Evolutionary conservation across 305 asterid species (phyloP).

Genomic region (Fraxinus sp.): DNA sequence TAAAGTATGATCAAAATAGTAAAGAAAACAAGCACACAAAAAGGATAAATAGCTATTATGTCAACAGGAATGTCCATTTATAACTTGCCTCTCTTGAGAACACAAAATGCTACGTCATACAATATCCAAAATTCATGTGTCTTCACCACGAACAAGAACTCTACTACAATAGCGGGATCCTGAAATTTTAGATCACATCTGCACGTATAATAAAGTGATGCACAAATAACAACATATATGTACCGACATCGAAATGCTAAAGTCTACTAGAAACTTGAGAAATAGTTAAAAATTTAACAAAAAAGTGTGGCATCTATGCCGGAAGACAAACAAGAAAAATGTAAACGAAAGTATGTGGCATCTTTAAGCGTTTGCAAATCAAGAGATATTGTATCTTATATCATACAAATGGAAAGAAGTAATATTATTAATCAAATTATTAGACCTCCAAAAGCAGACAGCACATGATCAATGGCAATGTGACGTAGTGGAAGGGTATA

Average conservation of each 20-base stretch:
- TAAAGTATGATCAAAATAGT: slow-evolving; percentile 31
- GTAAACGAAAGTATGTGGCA: neutral
- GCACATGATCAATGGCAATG: slow-evolving; percentile 27
- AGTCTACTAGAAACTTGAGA: neutral
- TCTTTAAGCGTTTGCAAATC: neutral
- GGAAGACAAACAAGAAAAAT: neutral
- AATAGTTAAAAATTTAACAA: neutral
- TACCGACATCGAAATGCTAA: neutral
- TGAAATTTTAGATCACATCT: neutral
- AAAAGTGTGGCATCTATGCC: slow-evolving; percentile 5
- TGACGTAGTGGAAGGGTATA: too few species aligned
- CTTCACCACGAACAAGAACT: neutral
- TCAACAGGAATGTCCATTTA: slow-evolving; percentile 1
- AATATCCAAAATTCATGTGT: too few species aligned
- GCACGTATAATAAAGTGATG: neutral
- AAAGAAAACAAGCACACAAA: slow-evolving; percentile 1
- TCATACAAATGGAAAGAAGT: neutral
- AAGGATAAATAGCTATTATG: neutral
- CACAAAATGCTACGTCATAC: slow-evolving; percentile 4
- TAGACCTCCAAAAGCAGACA: slow-evolving; percentile 21
- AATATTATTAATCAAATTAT: neutral
- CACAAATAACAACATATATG: neutral
- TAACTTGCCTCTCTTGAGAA: slow-evolving; percentile 68
- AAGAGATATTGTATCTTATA: neutral
- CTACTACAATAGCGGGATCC: neutral